Base-by-base conservation (phyloP, 1,139 yeast genomes). In the Zygoascus meyerae region DNA sequence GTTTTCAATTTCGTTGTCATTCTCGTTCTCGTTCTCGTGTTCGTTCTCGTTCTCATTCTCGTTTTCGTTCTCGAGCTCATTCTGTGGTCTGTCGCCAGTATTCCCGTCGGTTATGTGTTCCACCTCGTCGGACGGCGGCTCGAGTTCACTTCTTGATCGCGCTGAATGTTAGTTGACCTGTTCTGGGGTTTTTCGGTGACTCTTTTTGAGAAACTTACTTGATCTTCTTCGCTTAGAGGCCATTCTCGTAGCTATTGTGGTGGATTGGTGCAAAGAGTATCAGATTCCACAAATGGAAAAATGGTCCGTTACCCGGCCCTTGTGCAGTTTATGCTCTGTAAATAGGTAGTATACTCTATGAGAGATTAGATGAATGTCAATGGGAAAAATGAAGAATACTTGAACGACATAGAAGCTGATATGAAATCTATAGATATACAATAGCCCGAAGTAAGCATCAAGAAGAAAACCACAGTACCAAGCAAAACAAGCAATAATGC, bases 11-110 rank as follows among this genome's bases (percentile, higher is more conserved):
- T 42, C 52, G 34, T 40, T 34, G 18, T 45, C 53, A 7, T 50
- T 58, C 10, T 45, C 52, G 1, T 50, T 53, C 3, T 50, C 58
- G 5, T 43, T 53, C 7, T 50, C 58, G 12, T 51, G 52, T 17
- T 48, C 56, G n/a, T 58, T 59, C 32, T 60, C 55, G 8, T 35
- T 12, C 16, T 45, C 58, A 26, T 26, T 52, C 18, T 35, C 48
- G 32, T 39, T 44, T 16, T 37, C 49, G 1, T 38, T 51, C 2
- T 32, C 42, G 17, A 18, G 16, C 16, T 18, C n/a, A n/a, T n/a
- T n/a, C n/a, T 16, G 11, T 34, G 38, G 26, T 35, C 48, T 7
- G 48, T 26, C 9, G 18, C 49, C 18, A 42, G 49, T 15, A 51
- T 45, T 36, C 16, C 34, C 3, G 12, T 15, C 11, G 39, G 29